Percentiles rank a stretch among this genome's conserved stretches.
Evolutionary conservation across 768 basidiomycete species (phyloP).

Genomic region (Lactarius psammicola): DNA sequence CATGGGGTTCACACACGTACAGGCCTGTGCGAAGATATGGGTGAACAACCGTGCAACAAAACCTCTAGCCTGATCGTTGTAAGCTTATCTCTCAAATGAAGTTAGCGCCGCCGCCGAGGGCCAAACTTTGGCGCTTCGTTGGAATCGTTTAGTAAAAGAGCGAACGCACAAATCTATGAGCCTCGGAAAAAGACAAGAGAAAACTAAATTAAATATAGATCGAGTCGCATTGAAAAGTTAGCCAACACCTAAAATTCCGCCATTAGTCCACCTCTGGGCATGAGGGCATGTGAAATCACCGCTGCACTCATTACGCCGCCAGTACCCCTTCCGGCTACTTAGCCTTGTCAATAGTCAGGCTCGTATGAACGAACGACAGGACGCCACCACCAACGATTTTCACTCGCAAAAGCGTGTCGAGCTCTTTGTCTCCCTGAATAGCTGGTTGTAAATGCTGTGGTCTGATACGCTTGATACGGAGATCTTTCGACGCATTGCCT

Average conservation of each 20-base stretch:
- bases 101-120: too few species aligned
- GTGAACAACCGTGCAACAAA: too few species aligned
- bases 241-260: background rate
- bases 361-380: constrained; percentile 86
- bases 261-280: background rate
- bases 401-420: constrained; percentile 91
- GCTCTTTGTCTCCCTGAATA: constrained; percentile 95
- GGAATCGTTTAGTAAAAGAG: background rate
- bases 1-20: too few species aligned
- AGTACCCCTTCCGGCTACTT: constrained; percentile 28
- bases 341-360: constrained; percentile 51
- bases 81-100: too few species aligned
- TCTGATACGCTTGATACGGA: constrained; percentile 96
- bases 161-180: background rate
- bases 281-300: background rate
- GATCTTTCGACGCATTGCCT: constrained; percentile 97
- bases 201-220: background rate
- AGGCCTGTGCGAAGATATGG: too few species aligned
- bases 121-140: background rate
- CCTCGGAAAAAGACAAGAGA: background rate
- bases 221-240: background rate
- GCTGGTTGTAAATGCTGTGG: constrained; percentile 95
- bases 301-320: constrained; percentile 4
- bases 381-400: constrained; percentile 93
- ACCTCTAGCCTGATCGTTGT: too few species aligned